phyloP scores from a whole-genome alignment of 1,139 yeast genomes.

The Pichia sp. region DNA sequence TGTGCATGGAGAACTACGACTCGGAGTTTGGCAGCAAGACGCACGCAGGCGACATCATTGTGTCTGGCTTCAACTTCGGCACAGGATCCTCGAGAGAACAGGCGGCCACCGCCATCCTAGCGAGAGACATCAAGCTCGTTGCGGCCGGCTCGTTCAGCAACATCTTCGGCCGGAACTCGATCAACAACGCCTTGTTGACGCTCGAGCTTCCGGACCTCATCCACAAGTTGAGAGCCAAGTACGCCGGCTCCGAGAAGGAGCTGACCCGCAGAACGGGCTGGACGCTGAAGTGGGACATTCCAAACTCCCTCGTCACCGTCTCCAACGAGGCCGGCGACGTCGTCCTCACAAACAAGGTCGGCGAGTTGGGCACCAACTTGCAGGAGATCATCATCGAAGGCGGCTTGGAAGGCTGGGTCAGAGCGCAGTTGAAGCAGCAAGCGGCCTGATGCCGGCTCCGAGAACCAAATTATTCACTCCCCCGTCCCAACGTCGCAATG shows the following conservation, averaged over 20 bases:
- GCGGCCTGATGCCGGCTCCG: background rate
- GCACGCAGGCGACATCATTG: constrained; percentile 79
- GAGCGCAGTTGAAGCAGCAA: constrained; percentile 53
- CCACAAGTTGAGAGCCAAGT: constrained; percentile 67
- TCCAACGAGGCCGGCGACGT: constrained; percentile 60
- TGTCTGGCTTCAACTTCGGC: constrained; percentile 93
- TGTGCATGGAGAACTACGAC: constrained; percentile 98
- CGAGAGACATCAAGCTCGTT: constrained; percentile 86
- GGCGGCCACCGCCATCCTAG: constrained; percentile 95
- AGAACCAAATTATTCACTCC: constrained; percentile 2
- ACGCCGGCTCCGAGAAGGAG: constrained; percentile 50
- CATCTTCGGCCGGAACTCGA: constrained; percentile 90
- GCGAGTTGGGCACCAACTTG: constrained; percentile 89
- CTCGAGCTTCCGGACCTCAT: constrained; percentile 88
- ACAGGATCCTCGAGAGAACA: constrained; percentile 99
- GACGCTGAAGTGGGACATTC: constrained; percentile 90
- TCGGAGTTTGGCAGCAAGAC: constrained; percentile 78
- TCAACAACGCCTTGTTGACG: constrained; percentile 90
- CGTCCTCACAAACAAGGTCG: constrained; percentile 79
- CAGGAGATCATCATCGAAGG: constrained; percentile 97
- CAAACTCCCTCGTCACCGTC: constrained; percentile 73
- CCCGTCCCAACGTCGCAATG: background rate
- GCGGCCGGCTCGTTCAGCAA: constrained; percentile 98
- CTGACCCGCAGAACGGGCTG: constrained; percentile 93
- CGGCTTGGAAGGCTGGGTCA: constrained; percentile 98